Evolutionary conservation across 2,329 filamentous ascomycete species (phyloP).

Genomic region (Fusarium concolor): DNA sequence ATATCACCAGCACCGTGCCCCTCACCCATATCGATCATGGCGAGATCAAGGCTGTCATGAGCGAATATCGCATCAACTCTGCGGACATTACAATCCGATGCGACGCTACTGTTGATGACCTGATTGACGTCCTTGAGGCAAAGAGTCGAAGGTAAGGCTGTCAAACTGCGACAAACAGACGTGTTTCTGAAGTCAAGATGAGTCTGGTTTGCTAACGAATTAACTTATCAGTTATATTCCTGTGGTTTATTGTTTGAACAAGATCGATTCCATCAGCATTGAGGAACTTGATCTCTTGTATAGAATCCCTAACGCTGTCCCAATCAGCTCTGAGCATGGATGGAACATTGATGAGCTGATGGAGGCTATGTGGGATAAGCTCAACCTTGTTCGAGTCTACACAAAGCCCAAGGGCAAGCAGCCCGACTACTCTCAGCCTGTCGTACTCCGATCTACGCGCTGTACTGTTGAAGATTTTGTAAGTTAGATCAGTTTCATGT

Average conservation of each 20-base stretch:
- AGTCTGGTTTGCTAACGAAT: conserved; percentile 25
- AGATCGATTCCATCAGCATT: conserved; percentile 98
- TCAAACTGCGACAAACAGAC: conserved; percentile 9
- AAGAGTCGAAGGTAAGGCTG: conserved; percentile 73
- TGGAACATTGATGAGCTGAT: conserved; percentile 98
- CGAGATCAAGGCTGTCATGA: conserved; percentile 98
- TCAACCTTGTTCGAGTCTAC: conserved; percentile 91
- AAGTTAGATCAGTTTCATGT: conserved; percentile 57
- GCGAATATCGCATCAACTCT: conserved; percentile 95
- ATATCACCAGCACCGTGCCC: conserved; percentile 93
- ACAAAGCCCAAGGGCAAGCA: conserved; percentile 97
- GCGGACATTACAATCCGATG: conserved; percentile 98
- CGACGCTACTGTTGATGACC: conserved; percentile 95
- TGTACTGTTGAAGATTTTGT: conserved; percentile 98
- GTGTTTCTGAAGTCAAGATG: conserved; percentile 1
- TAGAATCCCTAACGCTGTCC: conserved; percentile 95
- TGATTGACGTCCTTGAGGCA: conserved; percentile 95
- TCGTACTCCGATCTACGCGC: conserved; percentile 83
- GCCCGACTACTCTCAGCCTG: conserved; percentile 91
- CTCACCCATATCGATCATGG: conserved; percentile 93
- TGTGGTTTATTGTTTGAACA: conserved; percentile 99
- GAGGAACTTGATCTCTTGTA: conserved; percentile 97
- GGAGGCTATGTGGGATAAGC: conserved; percentile 98
- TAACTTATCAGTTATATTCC: conserved; percentile 82
- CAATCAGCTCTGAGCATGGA: conserved; percentile 96